Evolutionary conservation across 2,329 filamentous ascomycete species (phyloP).

Genomic region (Fusarium sp.): DNA sequence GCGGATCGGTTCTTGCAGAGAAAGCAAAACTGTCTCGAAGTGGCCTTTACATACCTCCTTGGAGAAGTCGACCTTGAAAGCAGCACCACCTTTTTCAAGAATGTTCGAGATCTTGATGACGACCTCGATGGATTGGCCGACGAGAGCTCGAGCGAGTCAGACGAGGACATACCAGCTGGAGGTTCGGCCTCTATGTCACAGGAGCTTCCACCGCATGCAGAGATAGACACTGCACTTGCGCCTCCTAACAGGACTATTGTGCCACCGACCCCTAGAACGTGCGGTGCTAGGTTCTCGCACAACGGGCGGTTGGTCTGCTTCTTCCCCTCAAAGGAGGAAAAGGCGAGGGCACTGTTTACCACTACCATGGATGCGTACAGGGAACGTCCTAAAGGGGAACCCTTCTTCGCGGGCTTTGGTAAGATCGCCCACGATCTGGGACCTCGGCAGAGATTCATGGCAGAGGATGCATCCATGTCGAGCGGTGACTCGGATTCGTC

Average conservation of each 20-base stretch:
- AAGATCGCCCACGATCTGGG: constrained; percentile 63
- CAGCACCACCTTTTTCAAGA: constrained; percentile 71
- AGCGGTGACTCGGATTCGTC: constrained; percentile 64
- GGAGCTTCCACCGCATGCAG: constrained; percentile 65
- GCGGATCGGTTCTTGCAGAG: constrained; percentile 65
- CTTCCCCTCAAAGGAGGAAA: constrained; percentile 75
- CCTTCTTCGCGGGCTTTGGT: constrained; percentile 68
- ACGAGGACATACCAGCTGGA: constrained; percentile 64
- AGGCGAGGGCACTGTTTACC: constrained; percentile 61
- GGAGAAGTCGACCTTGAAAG: constrained; percentile 70
- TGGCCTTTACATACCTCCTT: constrained; percentile 70
- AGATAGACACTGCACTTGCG: constrained; percentile 64
- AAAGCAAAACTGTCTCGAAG: constrained; percentile 71
- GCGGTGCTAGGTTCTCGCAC: constrained; percentile 70
- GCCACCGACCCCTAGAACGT: constrained; percentile 67
- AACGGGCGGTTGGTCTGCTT: constrained; percentile 74
- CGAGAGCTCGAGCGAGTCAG: constrained; percentile 88
- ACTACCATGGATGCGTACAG: constrained; percentile 57
- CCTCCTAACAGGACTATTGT: constrained; percentile 63
- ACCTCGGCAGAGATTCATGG: constrained; percentile 57
- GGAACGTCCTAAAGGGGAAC: constrained; percentile 63
- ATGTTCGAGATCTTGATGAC: constrained; percentile 71
- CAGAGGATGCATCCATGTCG: constrained; percentile 62
- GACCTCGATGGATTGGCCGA: constrained; percentile 68
- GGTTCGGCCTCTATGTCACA: constrained; percentile 70